Percentiles rank a stretch among this genome's conserved stretches.
phyloP scores from a whole-genome alignment of 2,329 filamentous ascomycete species.

The Coniella lustricola region DNA sequence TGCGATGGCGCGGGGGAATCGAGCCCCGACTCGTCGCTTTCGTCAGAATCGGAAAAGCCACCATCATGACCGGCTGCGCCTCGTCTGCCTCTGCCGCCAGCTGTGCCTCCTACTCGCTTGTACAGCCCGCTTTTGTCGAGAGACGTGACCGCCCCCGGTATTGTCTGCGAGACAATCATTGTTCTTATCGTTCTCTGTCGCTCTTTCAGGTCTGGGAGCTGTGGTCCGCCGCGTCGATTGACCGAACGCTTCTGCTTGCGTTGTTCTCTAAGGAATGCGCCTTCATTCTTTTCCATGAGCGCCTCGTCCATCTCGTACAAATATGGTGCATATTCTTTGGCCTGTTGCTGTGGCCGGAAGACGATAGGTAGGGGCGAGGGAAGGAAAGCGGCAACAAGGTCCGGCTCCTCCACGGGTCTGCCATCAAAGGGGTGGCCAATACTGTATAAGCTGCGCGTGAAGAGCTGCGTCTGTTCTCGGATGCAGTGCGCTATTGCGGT shows the following conservation, averaged over 20 bases:
- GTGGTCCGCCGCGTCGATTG: conserved; percentile 85
- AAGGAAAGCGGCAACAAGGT: conserved; percentile 78
- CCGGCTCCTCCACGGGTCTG: conserved; percentile 83
- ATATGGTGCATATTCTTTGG: conserved; percentile 90
- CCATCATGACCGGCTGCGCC: conserved; percentile 50
- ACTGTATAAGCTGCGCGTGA: conserved; percentile 87
- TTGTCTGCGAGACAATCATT: conserved; percentile 81
- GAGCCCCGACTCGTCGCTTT: conserved; percentile 79
- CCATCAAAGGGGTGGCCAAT: conserved; percentile 94
- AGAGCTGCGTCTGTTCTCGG: conserved; percentile 89
- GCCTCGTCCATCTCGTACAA: conserved; percentile 89
- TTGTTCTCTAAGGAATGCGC: conserved; percentile 89
- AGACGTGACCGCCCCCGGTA: conserved; percentile 75
- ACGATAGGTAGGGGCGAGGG: conserved; percentile 74
- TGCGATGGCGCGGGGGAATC: conserved; percentile 79
- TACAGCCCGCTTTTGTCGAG: conserved; percentile 83
- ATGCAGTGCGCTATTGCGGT: conserved; percentile 98
- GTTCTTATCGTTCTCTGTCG: conserved; percentile 89
- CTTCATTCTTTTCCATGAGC: conserved; percentile 83
- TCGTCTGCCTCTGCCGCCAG: conserved; percentile 41
- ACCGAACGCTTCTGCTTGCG: conserved; percentile 91
- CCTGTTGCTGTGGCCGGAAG: conserved; percentile 84
- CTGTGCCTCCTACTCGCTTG: conserved; percentile 62
- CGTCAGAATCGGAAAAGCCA: conserved; percentile 79
- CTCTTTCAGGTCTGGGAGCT: conserved; percentile 92